These are phyloP conservation scores for Spathaspora passalidarum DNA, from an alignment of 805 yeast species.

Conservation along the genomic window DNA sequence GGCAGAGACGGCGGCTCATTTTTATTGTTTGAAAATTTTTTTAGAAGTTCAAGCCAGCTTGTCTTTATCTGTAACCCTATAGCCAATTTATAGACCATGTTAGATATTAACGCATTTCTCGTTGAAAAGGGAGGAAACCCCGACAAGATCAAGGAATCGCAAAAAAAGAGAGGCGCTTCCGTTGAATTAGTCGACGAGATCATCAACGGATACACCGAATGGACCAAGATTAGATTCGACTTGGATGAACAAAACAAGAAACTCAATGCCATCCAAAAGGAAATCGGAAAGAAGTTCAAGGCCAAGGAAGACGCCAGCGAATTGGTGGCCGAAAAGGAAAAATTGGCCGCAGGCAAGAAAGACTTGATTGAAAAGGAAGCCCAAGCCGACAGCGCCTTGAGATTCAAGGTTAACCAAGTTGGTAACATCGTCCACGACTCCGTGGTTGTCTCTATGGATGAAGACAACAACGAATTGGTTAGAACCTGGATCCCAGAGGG, in stretches of 20 bases:
- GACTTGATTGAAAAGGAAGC: conserved; percentile 65
- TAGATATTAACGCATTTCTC: conserved; percentile 87
- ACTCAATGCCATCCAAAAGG: conserved; percentile 87
- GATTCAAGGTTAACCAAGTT: conserved; percentile 78
- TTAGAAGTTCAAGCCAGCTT: not conserved
- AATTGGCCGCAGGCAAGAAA: conserved; percentile 66
- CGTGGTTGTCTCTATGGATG: conserved; percentile 83
- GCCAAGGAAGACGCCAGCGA: conserved; percentile 92
- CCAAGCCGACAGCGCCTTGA: conserved; percentile 72
- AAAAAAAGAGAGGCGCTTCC: conserved; percentile 88
- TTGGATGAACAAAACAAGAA: conserved; percentile 88
- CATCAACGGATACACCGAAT: conserved; percentile 82
- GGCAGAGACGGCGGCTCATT: no score
- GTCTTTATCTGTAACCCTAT: no score
- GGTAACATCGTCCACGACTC: conserved; percentile 95
- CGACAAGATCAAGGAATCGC: conserved; percentile 80
- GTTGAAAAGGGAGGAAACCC: conserved; percentile 98
- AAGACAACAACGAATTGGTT: conserved; percentile 85
- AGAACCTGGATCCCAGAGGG: conserved; percentile 86
- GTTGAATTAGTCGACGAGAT: conserved; percentile 97
- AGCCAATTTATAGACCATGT: conserved; percentile 47
- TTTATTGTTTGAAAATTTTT: not conserved
- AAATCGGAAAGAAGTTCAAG: conserved; percentile 88
- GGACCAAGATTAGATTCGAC: conserved; percentile 82
- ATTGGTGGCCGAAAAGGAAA: conserved; percentile 77